A percentile compares a stretch with the other conserved stretches of the same genome.
phyloP scores from a whole-genome alignment of 306 rosid genomes.

The Urtica urens region DNA sequence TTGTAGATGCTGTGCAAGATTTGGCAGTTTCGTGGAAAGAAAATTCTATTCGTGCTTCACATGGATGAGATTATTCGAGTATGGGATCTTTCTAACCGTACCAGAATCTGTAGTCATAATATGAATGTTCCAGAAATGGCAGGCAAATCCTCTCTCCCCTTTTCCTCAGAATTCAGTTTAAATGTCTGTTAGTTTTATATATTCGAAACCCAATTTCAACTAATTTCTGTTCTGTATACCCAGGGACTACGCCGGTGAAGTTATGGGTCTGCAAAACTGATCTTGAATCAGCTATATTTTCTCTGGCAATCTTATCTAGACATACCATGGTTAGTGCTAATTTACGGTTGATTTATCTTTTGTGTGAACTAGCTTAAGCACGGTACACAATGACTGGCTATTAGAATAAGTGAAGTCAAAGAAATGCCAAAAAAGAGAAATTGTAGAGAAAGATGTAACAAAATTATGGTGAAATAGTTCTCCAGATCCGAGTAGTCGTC shows the following conservation, averaged over 20 bases:
- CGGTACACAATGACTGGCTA: no score
- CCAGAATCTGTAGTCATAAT: slow-evolving; percentile 49
- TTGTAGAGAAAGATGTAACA: no score
- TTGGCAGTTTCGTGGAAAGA: slow-evolving; percentile 49
- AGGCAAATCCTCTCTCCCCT: slow-evolving; percentile 56
- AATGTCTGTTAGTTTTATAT: no score
- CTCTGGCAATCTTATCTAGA: slow-evolving; percentile 56
- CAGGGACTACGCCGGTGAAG: slow-evolving; percentile 48
- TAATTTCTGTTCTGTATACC: slow-evolving; percentile 13
- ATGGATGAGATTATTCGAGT: slow-evolving; percentile 59
- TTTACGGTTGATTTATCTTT: neutral
- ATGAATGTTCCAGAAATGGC: slow-evolving; percentile 32
- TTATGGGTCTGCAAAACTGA: slow-evolving; percentile 63
- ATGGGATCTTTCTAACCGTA: slow-evolving; percentile 63
- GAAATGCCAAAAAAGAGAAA: no score
- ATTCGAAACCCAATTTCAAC: neutral
- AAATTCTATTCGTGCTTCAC: slow-evolving; percentile 76
- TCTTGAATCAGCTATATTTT: slow-evolving; percentile 31
- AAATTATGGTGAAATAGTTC: no score
- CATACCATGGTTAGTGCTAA: slow-evolving; percentile 37
- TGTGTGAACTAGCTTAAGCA: no score
- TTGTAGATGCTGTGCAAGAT: slow-evolving; percentile 60
- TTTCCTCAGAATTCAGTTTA: no score
- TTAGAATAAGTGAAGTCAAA: no score
- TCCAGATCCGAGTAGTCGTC: no score